Conservation (phyloP, 768 basidiomycete genomes). For the Mycena amicta region DNA sequence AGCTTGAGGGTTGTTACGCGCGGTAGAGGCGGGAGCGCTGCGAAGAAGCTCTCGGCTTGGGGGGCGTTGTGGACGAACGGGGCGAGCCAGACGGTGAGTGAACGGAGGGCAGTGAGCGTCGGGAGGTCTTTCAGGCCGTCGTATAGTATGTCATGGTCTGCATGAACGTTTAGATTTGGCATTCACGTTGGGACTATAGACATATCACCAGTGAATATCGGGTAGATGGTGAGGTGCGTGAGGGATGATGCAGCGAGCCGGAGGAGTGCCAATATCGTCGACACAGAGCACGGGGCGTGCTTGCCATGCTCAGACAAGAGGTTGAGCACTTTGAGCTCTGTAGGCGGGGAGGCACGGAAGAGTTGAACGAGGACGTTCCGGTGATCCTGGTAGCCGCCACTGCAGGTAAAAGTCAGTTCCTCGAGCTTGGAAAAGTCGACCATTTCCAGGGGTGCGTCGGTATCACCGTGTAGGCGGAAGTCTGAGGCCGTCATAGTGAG, state of each 20-base stretch:
- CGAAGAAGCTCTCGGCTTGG: neutral
- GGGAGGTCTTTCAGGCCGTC: neutral
- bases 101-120: neutral
- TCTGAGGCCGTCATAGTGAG: neutral
- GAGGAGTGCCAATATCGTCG: neutral
- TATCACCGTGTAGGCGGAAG: neutral
- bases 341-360: neutral
- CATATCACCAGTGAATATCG: too few relatives aligned
- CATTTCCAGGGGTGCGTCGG: neutral
- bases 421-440: neutral
- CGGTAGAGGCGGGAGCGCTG: neutral
- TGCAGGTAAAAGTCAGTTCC: neutral
- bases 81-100: neutral
- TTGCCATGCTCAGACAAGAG: neutral
- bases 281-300: neutral
- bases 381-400: neutral
- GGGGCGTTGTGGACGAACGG: neutral
- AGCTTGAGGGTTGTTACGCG: neutral
- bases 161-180: too few relatives aligned
- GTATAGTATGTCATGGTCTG: neutral
- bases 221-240: neutral
- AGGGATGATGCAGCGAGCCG: neutral
- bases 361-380: neutral
- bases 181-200: too few relatives aligned
- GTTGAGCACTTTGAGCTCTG: neutral